Evolutionary conservation across 1,284 basidiomycete species (phyloP).

Genomic region (Austroboletus niveus): DNA sequence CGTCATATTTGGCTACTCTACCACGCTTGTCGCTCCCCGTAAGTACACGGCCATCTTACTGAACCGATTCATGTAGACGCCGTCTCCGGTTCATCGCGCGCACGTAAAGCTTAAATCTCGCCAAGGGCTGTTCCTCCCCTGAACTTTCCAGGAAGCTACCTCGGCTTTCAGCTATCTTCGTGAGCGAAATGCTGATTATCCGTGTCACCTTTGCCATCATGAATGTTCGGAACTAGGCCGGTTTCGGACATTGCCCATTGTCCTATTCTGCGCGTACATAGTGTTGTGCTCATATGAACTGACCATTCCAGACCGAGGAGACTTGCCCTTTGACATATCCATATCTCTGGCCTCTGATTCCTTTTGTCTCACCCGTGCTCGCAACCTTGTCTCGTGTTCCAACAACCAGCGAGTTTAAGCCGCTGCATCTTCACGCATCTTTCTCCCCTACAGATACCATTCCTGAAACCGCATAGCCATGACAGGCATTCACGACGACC

Average conservation of each 20-base stretch:
- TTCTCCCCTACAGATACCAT: conserved; percentile 2
- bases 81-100: conserved; percentile 7
- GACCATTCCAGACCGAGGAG: conserved; percentile 4
- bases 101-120: conserved; percentile 17
- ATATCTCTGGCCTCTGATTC: conserved; percentile 3
- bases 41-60: conserved; percentile 9
- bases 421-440: not conserved
- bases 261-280: conserved; percentile 22
- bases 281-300: conserved; percentile 20
- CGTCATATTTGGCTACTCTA: conserved; percentile 11
- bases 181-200: conserved; percentile 21
- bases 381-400: conserved; percentile 26
- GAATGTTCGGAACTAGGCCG: conserved; percentile 33
- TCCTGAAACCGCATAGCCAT: conserved; percentile 7
- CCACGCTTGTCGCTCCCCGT: conserved; percentile 9
- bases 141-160: conserved; percentile 8
- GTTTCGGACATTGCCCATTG: conserved; percentile 37
- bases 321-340: conserved; percentile 19
- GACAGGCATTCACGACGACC: conserved; percentile 17
- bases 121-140: conserved; percentile 10
- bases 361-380: conserved; percentile 27
- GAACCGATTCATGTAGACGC: conserved; percentile 3
- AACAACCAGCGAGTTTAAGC: conserved; percentile 24
- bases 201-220: conserved; percentile 11
- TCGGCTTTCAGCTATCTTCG: conserved; percentile 7